A percentile compares a stretch with the other conserved stretches of the same genome.
Evolutionary conservation across 345 rosid genomes (phyloP).

Genomic region (Bruguiera gymnorhiza): DNA sequence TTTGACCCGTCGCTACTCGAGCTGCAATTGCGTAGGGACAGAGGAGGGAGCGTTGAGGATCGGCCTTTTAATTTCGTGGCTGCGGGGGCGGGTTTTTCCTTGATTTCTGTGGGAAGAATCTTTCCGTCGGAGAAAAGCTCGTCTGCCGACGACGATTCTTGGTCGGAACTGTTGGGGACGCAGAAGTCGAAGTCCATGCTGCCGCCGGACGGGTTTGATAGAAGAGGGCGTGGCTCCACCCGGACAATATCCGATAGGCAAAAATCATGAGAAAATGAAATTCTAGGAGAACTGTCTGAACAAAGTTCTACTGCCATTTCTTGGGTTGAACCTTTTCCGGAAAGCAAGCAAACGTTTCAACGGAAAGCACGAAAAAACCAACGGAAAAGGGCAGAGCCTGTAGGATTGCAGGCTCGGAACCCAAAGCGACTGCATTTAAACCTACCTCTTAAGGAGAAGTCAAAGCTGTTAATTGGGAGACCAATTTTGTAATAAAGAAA

Average conservation of each 20-base stretch:
- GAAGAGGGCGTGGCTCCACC: conserved; percentile 43
- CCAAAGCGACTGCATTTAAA: not conserved
- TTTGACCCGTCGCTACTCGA: not conserved
- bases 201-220: conserved; percentile 44
- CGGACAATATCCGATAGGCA: conserved; percentile 49
- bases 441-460: not conserved
- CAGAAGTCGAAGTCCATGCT: conserved; percentile 48
- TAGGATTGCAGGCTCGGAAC: not conserved
- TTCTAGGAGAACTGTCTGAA: conserved; percentile 62
- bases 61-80: conserved; percentile 21
- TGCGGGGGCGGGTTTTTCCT: conserved; percentile 17
- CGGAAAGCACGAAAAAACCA: not conserved
- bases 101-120: conserved; percentile 27
- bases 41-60: not conserved
- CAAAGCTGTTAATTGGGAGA: conserved; percentile 5
- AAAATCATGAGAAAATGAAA: conserved; percentile 75
- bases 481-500: not conserved
- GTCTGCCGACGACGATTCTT: conserved; percentile 25
- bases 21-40: not conserved
- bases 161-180: conserved; percentile 24
- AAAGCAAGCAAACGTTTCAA: conserved; percentile 6
- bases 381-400: not conserved
- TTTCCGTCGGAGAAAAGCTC: conserved; percentile 35
- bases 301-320: conserved; percentile 64
- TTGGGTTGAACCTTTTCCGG: not conserved